A percentile compares a stretch with the other conserved stretches of the same genome.
Conservation (phyloP, 23 red algal species). For the Gracilaria gracilis region DNA sequence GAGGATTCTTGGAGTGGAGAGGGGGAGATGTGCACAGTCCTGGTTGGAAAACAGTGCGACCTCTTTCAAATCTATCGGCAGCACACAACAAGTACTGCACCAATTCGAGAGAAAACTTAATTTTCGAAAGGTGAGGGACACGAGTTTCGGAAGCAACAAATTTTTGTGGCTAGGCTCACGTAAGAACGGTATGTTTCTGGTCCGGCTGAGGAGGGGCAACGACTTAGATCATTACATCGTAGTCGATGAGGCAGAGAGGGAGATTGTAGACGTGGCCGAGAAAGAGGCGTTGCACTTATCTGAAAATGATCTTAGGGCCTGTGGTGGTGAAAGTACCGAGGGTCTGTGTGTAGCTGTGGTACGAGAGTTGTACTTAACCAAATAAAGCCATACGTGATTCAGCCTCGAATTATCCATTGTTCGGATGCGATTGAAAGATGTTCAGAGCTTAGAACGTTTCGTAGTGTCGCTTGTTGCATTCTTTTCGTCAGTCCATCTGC, state of each 20-base stretch:
- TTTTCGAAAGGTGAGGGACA: conserved; percentile 1
- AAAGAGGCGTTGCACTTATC: not conserved
- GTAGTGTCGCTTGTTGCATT: conserved; percentile 6
- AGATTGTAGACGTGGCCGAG: conserved; percentile 39
- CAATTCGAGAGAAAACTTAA: not conserved
- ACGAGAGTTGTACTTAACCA: not conserved
- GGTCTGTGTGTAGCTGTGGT: conserved; percentile 8
- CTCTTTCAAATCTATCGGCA: conserved; percentile 6
- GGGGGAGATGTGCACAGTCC: not conserved
- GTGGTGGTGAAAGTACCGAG: not conserved
- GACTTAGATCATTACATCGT: conserved; percentile 19
- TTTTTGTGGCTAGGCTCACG: not conserved
- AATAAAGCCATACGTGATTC: not conserved
- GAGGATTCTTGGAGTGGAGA: not conserved
- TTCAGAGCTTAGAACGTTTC: not conserved
- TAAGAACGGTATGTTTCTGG: not conserved
- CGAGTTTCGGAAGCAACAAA: not conserved
- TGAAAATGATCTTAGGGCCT: not conserved
- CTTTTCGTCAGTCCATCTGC: conserved; percentile 37
- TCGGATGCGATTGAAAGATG: not conserved
- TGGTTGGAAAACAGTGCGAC: not conserved
- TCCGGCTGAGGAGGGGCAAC: not conserved
- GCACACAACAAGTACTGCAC: conserved; percentile 16
- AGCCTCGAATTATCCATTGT: conserved; percentile 30
- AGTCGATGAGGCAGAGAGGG: conserved; percentile 3